Evolutionary conservation across 1,284 basidiomycete species (phyloP), one percentile per base, ranked within the genome.

Genomic region (Ustilago loliicola): DNA sequence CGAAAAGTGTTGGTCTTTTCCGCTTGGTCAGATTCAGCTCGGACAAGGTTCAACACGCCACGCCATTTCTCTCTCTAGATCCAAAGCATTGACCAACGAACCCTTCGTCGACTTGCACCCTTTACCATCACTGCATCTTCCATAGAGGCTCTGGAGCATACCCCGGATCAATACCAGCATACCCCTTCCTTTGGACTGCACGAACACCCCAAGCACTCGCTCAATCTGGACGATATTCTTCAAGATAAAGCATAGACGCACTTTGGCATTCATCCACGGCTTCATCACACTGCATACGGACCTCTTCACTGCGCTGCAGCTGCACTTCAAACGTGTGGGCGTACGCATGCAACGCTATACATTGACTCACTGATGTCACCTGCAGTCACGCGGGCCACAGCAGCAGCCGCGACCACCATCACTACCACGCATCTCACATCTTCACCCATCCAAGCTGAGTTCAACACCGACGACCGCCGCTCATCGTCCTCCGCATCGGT

Each of bases 341-440:
- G 51, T 36, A 42, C 38, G 36, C 60, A 53, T 58, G 34, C 36
- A 30, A 34, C n/a, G 32, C 27, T 23, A 61, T 38, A 36, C 51
- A n/a, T 27, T 25, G 23, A 21, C 30, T 15, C 45, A 38, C 62
- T 50, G 36, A 74, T 74, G 72, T 74, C 66, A 45, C 72, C 72
- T 45, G 72, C 62, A 38, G 62, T 69, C 27, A 74, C 72, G 72
- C 66, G 66, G 30, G 66, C 61, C 10, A 69, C 62, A 69, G 62
- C 72, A 69, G 66, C 65, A 30, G 59, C 54, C 51, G 63, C 65
- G 29, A 51, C 6, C 50, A 19, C 40, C 34, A 40, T 61, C 30
- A 32, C n/a, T 8, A 13, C 45, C 23, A 40, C 30, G 27, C 19
- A 15, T 32, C n/a, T 17, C 19, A 42, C 47, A 42, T 23, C 29